These are phyloP conservation scores for Fusarium drepaniforme DNA, from an alignment of 2,329 filamentous ascomycete genomes.

Conservation along the genomic window DNA sequence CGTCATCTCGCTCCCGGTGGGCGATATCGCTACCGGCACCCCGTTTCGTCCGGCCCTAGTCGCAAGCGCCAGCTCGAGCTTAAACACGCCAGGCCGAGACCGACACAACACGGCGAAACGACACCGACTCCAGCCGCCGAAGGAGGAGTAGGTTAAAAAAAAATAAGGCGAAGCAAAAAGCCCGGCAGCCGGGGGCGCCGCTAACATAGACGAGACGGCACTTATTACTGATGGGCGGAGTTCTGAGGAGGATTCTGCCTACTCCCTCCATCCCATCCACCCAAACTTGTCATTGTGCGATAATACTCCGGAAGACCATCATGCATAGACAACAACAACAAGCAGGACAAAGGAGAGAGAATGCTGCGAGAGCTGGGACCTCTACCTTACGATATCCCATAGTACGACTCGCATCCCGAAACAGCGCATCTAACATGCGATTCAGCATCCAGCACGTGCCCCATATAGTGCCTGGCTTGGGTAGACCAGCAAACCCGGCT, in stretches of 20 bases:
- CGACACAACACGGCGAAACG: not conserved
- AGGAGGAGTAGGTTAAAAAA: not conserved
- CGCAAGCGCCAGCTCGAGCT: constrained; percentile 31
- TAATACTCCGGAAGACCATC: constrained; percentile 9
- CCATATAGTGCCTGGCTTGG: constrained; percentile 25
- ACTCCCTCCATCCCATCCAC: not conserved
- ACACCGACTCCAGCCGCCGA: not conserved
- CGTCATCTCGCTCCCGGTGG: constrained; percentile 16
- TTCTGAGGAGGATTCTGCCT: not conserved
- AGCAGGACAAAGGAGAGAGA: constrained; percentile 3
- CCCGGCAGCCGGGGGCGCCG: not conserved
- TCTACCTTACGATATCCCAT: constrained; percentile 24
- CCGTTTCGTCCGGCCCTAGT: constrained; percentile 37
- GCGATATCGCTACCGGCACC: constrained; percentile 35
- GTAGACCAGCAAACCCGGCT: constrained; percentile 11
- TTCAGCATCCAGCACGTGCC: constrained; percentile 41
- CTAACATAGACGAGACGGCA: not conserved
- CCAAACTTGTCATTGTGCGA: not conserved
- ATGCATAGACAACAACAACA: constrained; percentile 10
- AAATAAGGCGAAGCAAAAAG: not conserved
- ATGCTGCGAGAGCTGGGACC: constrained; percentile 7
- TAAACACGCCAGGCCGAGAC: constrained; percentile 39
- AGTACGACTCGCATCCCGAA: constrained; percentile 36
- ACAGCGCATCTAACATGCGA: constrained; percentile 36
- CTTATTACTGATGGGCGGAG: not conserved